phyloP scores from a whole-genome alignment of 2,329 filamentous ascomycete genomes.

The Metarhizium album region DNA sequence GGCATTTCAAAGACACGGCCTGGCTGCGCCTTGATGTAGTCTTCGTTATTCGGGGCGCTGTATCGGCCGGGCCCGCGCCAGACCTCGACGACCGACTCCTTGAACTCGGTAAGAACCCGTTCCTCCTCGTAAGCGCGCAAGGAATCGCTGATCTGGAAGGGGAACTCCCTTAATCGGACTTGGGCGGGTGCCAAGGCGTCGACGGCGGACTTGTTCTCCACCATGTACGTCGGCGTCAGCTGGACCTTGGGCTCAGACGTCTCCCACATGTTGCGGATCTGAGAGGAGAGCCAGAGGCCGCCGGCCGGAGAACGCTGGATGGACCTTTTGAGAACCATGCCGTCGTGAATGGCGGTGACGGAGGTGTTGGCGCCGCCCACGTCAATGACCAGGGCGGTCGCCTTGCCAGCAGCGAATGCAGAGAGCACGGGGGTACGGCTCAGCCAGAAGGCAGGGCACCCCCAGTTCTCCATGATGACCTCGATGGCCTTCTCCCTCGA shows the following conservation, averaged over 20 bases:
- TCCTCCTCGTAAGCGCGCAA: conserved; percentile 85
- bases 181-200: conserved; percentile 75
- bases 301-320: conserved; percentile 77
- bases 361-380: conserved; percentile 82
- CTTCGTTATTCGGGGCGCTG: conserved; percentile 57
- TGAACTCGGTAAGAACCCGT: conserved; percentile 87
- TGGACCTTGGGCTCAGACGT: conserved; percentile 58
- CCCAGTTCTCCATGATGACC: conserved; percentile 95
- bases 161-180: conserved; percentile 62
- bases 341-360: conserved; percentile 86
- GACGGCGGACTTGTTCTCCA: conserved; percentile 78
- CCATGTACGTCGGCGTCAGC: conserved; percentile 74
- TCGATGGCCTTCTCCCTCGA: conserved; percentile 89
- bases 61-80: conserved; percentile 75
- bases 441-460: conserved; percentile 87
- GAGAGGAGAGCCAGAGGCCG: conserved; percentile 80
- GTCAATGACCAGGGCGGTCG: conserved; percentile 85
- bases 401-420: conserved; percentile 86
- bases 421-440: conserved; percentile 81
- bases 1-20: conserved; percentile 94
- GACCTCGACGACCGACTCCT: conserved; percentile 90
- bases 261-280: conserved; percentile 73
- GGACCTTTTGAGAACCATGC: conserved; percentile 84
- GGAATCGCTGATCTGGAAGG: conserved; percentile 49
- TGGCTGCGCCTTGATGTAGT: conserved; percentile 59